Conservation (phyloP, 306 rosid genomes). For the Oxytropis ochrocephala region DNA sequence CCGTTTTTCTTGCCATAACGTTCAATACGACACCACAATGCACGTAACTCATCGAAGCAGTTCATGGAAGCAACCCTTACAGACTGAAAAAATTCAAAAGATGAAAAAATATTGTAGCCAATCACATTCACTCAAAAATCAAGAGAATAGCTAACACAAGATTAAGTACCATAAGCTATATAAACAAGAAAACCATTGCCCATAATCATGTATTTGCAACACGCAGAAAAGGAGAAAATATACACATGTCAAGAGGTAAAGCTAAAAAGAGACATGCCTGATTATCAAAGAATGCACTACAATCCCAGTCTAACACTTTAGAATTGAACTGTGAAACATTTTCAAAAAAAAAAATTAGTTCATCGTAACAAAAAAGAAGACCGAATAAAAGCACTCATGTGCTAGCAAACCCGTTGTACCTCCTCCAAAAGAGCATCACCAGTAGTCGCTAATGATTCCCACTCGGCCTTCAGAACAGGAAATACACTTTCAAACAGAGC, state of each 20-base stretch:
- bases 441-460: slow-evolving; percentile 45
- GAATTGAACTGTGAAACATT: slow-evolving; percentile 51
- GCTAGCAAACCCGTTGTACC: slow-evolving; percentile 34
- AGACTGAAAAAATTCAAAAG: slow-evolving; percentile 38
- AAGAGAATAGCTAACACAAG: neutral
- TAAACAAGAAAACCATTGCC: neutral
- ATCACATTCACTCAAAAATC: neutral
- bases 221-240: neutral
- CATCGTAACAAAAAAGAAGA: neutral
- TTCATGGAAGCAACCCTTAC: slow-evolving; percentile 65
- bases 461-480: slow-evolving; percentile 66
- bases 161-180: neutral
- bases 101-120: neutral
- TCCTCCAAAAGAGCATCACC: slow-evolving; percentile 43
- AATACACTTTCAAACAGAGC: slow-evolving; percentile 42
- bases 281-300: slow-evolving; percentile 47
- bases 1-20: slow-evolving; percentile 79
- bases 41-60: slow-evolving; percentile 52
- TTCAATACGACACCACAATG: slow-evolving; percentile 54
- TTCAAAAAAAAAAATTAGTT: neutral
- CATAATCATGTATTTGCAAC: neutral
- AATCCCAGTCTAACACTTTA: slow-evolving; percentile 61
- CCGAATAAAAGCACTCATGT: neutral
- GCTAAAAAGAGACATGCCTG: slow-evolving; percentile 40
- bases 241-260: neutral